These are phyloP conservation scores for Pyracantha coccinea DNA, from an alignment of 331 rosid genomes.

Conservation along the genomic window DNA sequence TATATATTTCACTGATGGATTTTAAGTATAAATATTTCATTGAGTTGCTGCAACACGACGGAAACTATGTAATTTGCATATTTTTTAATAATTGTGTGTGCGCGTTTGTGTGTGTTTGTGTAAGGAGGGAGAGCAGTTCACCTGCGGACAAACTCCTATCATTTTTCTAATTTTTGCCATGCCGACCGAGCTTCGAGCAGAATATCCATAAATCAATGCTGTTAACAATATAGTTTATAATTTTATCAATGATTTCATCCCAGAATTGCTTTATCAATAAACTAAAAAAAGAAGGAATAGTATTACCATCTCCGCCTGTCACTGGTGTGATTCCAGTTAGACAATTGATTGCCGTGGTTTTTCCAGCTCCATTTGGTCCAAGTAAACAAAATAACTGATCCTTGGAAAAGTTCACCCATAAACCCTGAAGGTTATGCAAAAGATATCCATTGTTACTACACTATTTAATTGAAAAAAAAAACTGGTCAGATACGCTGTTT, in stretches of 20 bases:
- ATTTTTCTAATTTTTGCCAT: conserved; percentile 69
- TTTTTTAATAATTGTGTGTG: background rate
- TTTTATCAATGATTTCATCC: background rate
- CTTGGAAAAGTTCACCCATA: conserved; percentile 78
- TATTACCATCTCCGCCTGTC: conserved; percentile 82
- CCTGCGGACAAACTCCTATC: conserved; percentile 99
- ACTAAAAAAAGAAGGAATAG: conserved; percentile 6
- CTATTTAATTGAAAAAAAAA: background rate
- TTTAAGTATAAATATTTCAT: background rate
- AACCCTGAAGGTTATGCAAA: conserved; percentile 51
- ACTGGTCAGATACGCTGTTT: background rate
- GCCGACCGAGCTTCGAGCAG: conserved; percentile 55
- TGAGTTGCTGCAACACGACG: background rate
- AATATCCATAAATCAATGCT: conserved; percentile 78
- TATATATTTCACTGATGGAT: background rate
- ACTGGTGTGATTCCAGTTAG: conserved; percentile 84
- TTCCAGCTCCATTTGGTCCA: conserved; percentile 98
- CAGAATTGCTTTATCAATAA: background rate
- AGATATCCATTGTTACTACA: conserved; percentile 3
- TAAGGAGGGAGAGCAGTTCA: conserved; percentile 15
- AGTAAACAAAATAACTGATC: conserved; percentile 90
- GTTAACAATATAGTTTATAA: conserved; percentile 13
- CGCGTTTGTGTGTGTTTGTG: background rate
- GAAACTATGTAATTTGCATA: background rate
- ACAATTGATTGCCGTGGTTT: conserved; percentile 79